Evolutionary conservation across 2,329 filamentous ascomycete genomes (phyloP).

Genomic region (Ampelomyces quisqualis): DNA sequence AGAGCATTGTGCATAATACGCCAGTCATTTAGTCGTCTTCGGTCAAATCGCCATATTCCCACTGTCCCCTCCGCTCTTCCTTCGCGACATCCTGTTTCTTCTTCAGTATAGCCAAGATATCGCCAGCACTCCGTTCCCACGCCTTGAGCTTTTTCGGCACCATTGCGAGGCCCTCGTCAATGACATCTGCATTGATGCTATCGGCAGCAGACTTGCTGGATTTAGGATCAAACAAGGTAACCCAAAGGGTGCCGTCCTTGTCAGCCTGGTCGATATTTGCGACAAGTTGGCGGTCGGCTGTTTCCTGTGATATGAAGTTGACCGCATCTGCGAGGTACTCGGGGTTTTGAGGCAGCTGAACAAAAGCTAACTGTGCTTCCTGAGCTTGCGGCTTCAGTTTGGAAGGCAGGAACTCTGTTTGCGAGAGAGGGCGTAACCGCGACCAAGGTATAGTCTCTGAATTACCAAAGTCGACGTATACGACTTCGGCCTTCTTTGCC

Average conservation of each 20-base stretch:
- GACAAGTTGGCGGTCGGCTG: conserved; percentile 75
- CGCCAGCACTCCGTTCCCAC: conserved; percentile 78
- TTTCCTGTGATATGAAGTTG: conserved; percentile 71
- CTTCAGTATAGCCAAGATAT: conserved; percentile 70
- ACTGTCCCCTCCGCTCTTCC: conserved; percentile 79
- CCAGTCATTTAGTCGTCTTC: conserved; percentile 51
- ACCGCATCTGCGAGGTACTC: conserved; percentile 80
- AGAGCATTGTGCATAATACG: background rate
- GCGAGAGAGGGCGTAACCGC: conserved; percentile 75
- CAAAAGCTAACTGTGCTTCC: conserved; percentile 82
- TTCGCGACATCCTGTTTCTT: conserved; percentile 78
- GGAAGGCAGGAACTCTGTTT: conserved; percentile 69
- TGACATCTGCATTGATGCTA: conserved; percentile 86
- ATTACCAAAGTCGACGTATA: conserved; percentile 97
- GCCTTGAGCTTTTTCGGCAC: conserved; percentile 87
- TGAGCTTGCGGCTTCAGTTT: conserved; percentile 84
- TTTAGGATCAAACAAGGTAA: conserved; percentile 83
- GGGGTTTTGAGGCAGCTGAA: conserved; percentile 78
- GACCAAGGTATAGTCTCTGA: conserved; percentile 85
- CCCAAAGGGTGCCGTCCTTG: conserved; percentile 77
- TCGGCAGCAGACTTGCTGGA: conserved; percentile 63
- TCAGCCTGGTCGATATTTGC: conserved; percentile 86
- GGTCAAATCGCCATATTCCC: conserved; percentile 97
- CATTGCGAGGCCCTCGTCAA: conserved; percentile 82
- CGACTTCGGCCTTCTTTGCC: conserved; percentile 79